Conservation (phyloP, 2,329 filamentous ascomycete species). For the Hymenoscyphus fraxineus region DNA sequence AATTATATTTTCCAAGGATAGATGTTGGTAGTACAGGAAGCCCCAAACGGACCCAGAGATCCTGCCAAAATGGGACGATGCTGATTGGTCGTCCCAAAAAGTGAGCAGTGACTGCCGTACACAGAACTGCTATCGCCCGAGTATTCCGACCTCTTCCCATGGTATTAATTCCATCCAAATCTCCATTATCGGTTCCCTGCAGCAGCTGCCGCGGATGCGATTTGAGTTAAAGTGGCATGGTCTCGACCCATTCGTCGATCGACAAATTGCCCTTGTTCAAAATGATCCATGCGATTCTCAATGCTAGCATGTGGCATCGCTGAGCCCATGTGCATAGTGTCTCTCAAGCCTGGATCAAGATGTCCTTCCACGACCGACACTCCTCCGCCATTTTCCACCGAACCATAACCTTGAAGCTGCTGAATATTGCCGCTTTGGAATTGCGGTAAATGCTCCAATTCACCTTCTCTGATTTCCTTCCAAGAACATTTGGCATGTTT, state of each 20-base stretch:
- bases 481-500: slow-evolving; percentile 88
- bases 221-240: slow-evolving; percentile 13
- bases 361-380: neutral
- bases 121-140: neutral
- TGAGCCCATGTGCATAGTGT: neutral
- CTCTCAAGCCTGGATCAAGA: slow-evolving; percentile 1
- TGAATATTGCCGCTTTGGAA: neutral
- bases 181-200: slow-evolving; percentile 5
- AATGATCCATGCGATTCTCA: slow-evolving; percentile 3
- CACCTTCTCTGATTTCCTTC: slow-evolving; percentile 74
- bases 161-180: neutral
- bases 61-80: neutral
- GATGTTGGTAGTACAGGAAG: neutral
- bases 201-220: slow-evolving; percentile 12
- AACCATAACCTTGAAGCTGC: neutral
- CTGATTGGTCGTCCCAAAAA: neutral
- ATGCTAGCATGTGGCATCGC: neutral
- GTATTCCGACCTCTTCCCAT: neutral
- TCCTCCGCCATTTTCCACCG: slow-evolving; percentile 3
- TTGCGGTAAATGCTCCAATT: slow-evolving; percentile 37
- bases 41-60: neutral
- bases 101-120: neutral
- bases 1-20: neutral
- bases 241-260: slow-evolving; percentile 7
- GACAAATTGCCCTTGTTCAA: neutral